Conservation (phyloP, 208 protist species). For the Leishmania guyanensis region DNA sequence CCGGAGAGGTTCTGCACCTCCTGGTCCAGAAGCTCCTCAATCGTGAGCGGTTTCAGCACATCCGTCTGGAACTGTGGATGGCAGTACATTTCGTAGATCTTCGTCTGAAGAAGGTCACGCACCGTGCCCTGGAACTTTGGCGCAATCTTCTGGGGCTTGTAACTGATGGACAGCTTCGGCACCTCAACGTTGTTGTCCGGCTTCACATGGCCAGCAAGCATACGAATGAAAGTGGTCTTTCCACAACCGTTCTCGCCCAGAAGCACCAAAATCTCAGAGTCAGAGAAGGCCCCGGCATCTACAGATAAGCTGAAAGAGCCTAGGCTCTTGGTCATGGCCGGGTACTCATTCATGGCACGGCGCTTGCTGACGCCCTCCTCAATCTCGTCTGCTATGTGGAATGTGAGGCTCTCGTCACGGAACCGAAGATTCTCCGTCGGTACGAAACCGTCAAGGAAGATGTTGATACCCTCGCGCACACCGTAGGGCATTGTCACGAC, state of each 20-base stretch:
- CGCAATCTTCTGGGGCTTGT: conserved; percentile 99
- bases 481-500: conserved; percentile 99
- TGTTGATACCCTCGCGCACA: conserved; percentile 99
- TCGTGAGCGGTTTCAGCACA: conserved; percentile 98
- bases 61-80: conserved; percentile 99
- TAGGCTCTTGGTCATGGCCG: conserved; percentile 97
- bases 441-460: conserved; percentile 99
- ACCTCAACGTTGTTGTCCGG: conserved; percentile 89
- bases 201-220: conserved; percentile 96
- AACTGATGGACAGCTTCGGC: conserved; percentile 97
- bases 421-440: conserved; percentile 99
- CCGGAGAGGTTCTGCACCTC: conserved; percentile 98
- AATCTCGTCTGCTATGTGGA: conserved; percentile 91
- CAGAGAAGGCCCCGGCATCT: conserved; percentile 95
- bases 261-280: conserved; percentile 99
- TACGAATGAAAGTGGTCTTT: conserved; percentile 99
- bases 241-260: conserved; percentile 99
- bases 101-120: conserved; percentile 95
- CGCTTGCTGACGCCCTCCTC: conserved; percentile 82
- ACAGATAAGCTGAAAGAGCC: conserved; percentile 95
- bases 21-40: conserved; percentile 98
- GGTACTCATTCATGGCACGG: conserved; percentile 92
- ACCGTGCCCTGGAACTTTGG: conserved; percentile 98
- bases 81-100: conserved; percentile 95
- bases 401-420: conserved; percentile 97